phyloP scores from a whole-genome alignment of 495 filamentous ascomycete genomes.

The Trichoderma orchidacearum region DNA sequence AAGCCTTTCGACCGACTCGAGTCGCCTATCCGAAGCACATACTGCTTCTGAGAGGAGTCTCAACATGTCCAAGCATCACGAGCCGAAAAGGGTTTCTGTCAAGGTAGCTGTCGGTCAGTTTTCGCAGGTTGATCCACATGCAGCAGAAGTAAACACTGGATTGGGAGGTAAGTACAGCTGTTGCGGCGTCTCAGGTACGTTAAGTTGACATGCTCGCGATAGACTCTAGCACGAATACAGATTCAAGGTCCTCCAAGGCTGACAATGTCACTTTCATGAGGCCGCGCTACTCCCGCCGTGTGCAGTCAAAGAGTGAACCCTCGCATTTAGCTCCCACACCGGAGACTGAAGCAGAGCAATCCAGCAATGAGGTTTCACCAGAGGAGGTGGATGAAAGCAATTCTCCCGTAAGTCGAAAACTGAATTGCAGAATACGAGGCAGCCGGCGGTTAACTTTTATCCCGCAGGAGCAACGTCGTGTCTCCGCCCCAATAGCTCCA shows the following conservation, averaged over 20 bases:
- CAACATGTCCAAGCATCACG: neutral
- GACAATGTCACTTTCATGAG: constrained; percentile 3
- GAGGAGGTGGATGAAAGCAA: neutral
- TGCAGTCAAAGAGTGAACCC: constrained; percentile 23
- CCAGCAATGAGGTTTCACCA: neutral
- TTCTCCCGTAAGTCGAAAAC: neutral
- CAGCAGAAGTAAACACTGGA: neutral
- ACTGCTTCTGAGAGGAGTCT: neutral
- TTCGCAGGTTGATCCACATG: neutral
- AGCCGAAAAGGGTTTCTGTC: neutral
- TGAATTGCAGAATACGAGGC: neutral
- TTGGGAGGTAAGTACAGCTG: too few relatives aligned
- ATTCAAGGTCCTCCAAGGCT: neutral
- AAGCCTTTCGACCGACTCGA: neutral
- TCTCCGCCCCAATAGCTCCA: neutral
- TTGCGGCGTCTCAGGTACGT: too few relatives aligned
- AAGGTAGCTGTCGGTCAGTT: too few relatives aligned
- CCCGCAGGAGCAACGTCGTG: neutral
- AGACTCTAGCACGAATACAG: neutral
- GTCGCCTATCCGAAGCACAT: neutral
- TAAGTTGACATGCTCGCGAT: neutral
- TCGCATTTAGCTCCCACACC: neutral
- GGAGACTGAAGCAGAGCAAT: neutral
- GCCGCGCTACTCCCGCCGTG: constrained; percentile 15
- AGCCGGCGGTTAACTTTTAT: neutral